Conservation (phyloP, 495 filamentous ascomycete genomes). For the Talaromyces borbonicus region DNA sequence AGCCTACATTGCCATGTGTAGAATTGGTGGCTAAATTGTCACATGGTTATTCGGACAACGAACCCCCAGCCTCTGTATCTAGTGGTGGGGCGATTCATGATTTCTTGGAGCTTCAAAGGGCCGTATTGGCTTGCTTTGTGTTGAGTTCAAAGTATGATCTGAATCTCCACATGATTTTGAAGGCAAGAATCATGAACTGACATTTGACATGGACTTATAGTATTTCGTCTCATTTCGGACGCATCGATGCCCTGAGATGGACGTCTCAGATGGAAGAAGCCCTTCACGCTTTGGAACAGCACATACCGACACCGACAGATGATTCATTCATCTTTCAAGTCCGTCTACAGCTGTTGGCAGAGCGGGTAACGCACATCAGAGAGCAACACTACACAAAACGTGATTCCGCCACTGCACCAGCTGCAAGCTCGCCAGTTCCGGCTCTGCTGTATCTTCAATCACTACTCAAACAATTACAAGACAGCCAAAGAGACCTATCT, state of each 20-base stretch:
- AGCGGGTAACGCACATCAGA: slow-evolving; percentile 16
- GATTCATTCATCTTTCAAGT: slow-evolving; percentile 19
- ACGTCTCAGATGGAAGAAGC: slow-evolving; percentile 22
- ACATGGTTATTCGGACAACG: slow-evolving; percentile 13
- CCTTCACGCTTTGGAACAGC: slow-evolving; percentile 13
- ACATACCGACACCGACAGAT: slow-evolving; percentile 12
- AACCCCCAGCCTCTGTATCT: neutral
- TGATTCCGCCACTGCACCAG: slow-evolving; percentile 6
- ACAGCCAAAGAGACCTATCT: slow-evolving; percentile 12
- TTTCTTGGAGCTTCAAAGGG: slow-evolving; percentile 19
- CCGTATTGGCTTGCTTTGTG: slow-evolving; percentile 21
- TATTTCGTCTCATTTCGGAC: slow-evolving; percentile 20
- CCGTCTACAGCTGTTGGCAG: slow-evolving; percentile 18
- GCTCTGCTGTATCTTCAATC: slow-evolving; percentile 19
- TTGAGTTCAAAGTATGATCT: slow-evolving; percentile 20
- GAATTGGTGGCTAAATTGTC: slow-evolving; percentile 18
- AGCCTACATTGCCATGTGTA: slow-evolving; percentile 16
- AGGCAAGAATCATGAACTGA: slow-evolving; percentile 3
- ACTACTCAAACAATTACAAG: slow-evolving; percentile 16
- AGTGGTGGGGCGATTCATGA: slow-evolving; percentile 9
- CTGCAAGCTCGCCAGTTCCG: slow-evolving; percentile 9
- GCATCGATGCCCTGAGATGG: slow-evolving; percentile 20
- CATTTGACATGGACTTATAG: slow-evolving; percentile 8
- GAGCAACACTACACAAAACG: slow-evolving; percentile 16
- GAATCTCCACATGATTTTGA: neutral